These are phyloP conservation scores for Trichoderma afroharzianum DNA, from an alignment of 2,329 filamentous ascomycete genomes.

Conservation along the genomic window DNA sequence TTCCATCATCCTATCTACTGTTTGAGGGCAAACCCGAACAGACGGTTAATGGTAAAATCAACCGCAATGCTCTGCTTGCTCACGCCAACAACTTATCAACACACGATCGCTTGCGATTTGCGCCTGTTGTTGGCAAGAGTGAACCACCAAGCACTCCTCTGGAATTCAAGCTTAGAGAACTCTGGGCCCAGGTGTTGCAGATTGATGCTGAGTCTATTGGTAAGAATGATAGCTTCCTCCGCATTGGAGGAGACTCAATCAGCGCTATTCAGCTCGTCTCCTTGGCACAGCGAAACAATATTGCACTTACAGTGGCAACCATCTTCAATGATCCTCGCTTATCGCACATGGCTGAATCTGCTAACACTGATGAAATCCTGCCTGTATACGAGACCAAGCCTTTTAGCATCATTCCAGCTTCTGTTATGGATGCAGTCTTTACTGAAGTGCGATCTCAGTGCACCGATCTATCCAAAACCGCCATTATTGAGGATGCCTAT, in stretches of 20 bases:
- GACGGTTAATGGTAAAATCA: slow-evolving; percentile 17
- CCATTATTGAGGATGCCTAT: slow-evolving; percentile 28
- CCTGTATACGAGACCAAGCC: slow-evolving; percentile 13
- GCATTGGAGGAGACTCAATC: slow-evolving; percentile 42
- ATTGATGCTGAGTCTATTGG: slow-evolving; percentile 8
- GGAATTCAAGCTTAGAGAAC: slow-evolving; percentile 11
- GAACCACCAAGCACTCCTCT: slow-evolving; percentile 9
- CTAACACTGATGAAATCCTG: not conserved
- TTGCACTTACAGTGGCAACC: slow-evolving; percentile 8
- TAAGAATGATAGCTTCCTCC: slow-evolving; percentile 35
- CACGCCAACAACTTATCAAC: slow-evolving; percentile 2
- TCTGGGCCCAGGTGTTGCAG: slow-evolving; percentile 9
- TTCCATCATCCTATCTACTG: slow-evolving; percentile 18
- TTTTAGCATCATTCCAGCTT: slow-evolving; percentile 2
- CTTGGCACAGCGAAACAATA: not conserved
- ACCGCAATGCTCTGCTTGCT: slow-evolving; percentile 4
- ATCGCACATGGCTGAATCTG: slow-evolving; percentile 10
- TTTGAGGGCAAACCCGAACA: slow-evolving; percentile 17
- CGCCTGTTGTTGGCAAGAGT: slow-evolving; percentile 8
- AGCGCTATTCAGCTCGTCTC: slow-evolving; percentile 10
- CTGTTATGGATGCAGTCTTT: not conserved
- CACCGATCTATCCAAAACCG: not conserved
- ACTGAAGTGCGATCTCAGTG: slow-evolving; percentile 1
- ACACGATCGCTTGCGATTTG: slow-evolving; percentile 1
- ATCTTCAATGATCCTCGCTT: slow-evolving; percentile 16